Evolutionary conservation across 176 grass and related monocot species (phyloP), one percentile per base, ranked within the genome.

Genomic region (Pontederia paniculata): DNA sequence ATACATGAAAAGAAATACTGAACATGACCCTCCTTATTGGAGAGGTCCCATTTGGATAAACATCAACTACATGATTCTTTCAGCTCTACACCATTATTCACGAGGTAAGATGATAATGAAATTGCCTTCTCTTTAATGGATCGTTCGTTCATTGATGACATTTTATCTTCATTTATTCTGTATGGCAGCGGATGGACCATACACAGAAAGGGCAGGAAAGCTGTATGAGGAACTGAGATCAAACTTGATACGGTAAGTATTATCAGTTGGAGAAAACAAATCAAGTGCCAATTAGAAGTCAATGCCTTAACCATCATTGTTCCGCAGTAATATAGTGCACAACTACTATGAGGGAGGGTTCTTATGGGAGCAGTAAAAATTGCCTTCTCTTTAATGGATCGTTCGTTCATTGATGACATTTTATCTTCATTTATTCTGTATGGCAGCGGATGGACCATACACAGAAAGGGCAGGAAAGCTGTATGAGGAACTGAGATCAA

Each of bases 31-130:
- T 0, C 91, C 91, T 45, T 97, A 97, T 22, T 97, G 91, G 91
- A 86, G 91, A 84, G 91, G 91, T n/a, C 73, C 91, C 46, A 84
- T 97, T 64, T 97, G 91, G 91, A 87, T 97, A 79, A 97, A 97
- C 62, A 97, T 97, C 77, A 97, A 97, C 54, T 90, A 97, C 79
- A 81, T 97, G 86, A 81, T 81, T 69, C 91, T 97, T 73, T 97
- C 91, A 52, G 82, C 74, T 46, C 77, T 97, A 3, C 74, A 87
- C 68, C 91, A 97, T 23, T 96, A 89, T 57, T 70, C 86, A 3
- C 76, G 76, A 62, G 82, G 91, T 89, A 89, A 62, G 25, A 52
- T 54, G 68, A 12, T 41, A 57, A 41, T 17, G 20, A 23, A 15
- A 45, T 12, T 12, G 21, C 15, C 31, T 17, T 51, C 13, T 22